phyloP scores from a whole-genome alignment of 2,329 filamentous ascomycete species.

The Fusarium foetens region DNA sequence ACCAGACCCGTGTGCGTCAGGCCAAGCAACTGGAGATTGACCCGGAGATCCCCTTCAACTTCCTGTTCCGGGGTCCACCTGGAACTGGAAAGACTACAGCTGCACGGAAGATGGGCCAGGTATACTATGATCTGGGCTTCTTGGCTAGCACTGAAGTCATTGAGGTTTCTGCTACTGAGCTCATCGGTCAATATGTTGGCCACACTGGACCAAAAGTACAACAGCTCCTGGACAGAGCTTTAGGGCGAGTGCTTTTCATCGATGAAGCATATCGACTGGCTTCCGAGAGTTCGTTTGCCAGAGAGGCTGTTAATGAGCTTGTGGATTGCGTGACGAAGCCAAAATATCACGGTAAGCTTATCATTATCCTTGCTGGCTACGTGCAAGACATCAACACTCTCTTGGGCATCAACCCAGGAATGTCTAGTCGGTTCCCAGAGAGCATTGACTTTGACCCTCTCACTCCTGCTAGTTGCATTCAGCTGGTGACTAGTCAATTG shows the following conservation, averaged over 20 bases:
- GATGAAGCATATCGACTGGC: conserved; percentile 76
- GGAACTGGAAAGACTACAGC: conserved; percentile 80
- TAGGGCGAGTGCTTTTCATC: conserved; percentile 75
- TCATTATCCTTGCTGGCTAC: conserved; percentile 77
- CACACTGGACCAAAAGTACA: conserved; percentile 76
- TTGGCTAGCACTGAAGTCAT: conserved; percentile 68
- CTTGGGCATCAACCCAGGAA: conserved; percentile 68
- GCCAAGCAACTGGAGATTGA: conserved; percentile 44
- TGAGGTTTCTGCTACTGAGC: conserved; percentile 73
- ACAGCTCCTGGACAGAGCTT: conserved; percentile 64
- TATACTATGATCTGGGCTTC: conserved; percentile 80
- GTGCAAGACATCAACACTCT: conserved; percentile 72
- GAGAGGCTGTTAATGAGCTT: conserved; percentile 65
- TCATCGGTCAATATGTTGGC: conserved; percentile 75
- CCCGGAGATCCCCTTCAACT: conserved; percentile 70
- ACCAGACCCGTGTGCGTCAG: conserved; percentile 58
- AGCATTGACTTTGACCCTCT: conserved; percentile 65
- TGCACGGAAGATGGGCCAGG: conserved; percentile 77
- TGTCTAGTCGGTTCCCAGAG: conserved; percentile 73
- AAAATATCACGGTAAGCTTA: conserved; percentile 66
- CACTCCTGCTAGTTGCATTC: conserved; percentile 53
- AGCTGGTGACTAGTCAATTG: conserved; percentile 53
- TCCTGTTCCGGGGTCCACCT: conserved; percentile 72
- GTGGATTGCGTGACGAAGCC: conserved; percentile 65
- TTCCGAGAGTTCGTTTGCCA: conserved; percentile 60